Conservation (phyloP, 2,329 filamentous ascomycete genomes). For the Podosphaera xanthii region DNA sequence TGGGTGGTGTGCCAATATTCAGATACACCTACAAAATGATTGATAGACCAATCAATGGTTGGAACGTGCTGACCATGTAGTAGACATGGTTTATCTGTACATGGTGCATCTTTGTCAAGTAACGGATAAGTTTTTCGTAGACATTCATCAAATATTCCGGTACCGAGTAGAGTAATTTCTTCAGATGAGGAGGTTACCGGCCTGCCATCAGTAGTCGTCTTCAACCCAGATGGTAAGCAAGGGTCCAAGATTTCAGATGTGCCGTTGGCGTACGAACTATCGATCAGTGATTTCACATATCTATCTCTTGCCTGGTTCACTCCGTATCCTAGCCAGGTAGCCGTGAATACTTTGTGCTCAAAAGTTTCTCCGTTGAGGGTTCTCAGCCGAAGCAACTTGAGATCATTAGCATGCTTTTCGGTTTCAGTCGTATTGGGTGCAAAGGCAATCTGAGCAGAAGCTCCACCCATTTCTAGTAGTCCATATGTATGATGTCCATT, state of each 20-base stretch:
- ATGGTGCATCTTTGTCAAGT: slow-evolving; percentile 71
- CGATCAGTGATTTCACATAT: slow-evolving; percentile 57
- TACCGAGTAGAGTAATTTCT: slow-evolving; percentile 46
- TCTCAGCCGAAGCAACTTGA: slow-evolving; percentile 68
- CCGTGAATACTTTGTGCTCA: slow-evolving; percentile 82
- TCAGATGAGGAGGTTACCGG: slow-evolving; percentile 19
- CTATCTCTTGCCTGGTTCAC: slow-evolving; percentile 75
- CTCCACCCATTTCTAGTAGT: slow-evolving; percentile 95
- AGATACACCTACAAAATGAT: slow-evolving; percentile 92
- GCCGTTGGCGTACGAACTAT: slow-evolving; percentile 34
- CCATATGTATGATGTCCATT: slow-evolving; percentile 87
- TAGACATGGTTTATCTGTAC: slow-evolving; percentile 62
- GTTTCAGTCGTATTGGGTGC: slow-evolving; percentile 83
- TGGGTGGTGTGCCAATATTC: slow-evolving; percentile 99
- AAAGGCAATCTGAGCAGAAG: slow-evolving; percentile 93
- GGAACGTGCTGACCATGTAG: slow-evolving; percentile 82
- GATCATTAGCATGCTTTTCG: slow-evolving; percentile 66
- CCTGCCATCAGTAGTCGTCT: slow-evolving; percentile 49
- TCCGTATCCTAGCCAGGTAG: slow-evolving; percentile 94
- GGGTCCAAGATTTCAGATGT: slow-evolving; percentile 62
- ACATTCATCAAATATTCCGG: slow-evolving; percentile 72
- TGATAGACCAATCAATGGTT: slow-evolving; percentile 88
- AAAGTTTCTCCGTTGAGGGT: slow-evolving; percentile 53
- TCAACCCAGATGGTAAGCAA: slow-evolving; percentile 61
- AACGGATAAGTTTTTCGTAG: slow-evolving; percentile 62